Base-by-base conservation (phyloP, 2,329 filamentous ascomycete species). In the Trichoderma brevicompactum region DNA sequence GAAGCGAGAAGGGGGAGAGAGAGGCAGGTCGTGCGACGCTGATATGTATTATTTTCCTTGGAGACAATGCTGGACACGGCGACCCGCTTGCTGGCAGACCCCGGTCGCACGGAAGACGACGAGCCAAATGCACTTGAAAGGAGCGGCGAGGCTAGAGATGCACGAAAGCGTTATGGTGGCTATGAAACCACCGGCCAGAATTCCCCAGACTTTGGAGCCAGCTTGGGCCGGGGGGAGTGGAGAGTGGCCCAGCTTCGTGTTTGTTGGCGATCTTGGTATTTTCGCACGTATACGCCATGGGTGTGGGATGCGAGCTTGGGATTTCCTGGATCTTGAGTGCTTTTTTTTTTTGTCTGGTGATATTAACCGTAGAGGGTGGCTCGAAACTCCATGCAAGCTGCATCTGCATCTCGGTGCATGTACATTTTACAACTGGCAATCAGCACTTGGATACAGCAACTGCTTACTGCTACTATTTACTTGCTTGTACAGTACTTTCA, bases 201-300 rank as follows among this genome's bases (percentile, higher is more conserved):
- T 64, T 64, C 61, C 61, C 52, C 61, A 64, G 61, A 64, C 50
- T 64, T 56, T 55, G 34, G 40, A 64, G 50, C 60, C 34, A 17
- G 36, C 34, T 23, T 23, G 36, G 60, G 28, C 9, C 17, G 32
- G 61, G 52, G 61, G 52, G 61, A 34, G 48, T 43, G 23, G 15
- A 23, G 49, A 62, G 49, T 53, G 48, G 23, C 23, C 23, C 23
- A 28, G 23, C 23, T 28, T 28, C 23, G 23, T 28, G 23, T 28
- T 28, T 28, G 23, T 28, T 28, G 23, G 23, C 23, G 23, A 28
- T 28, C 23, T 28, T 28, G 23, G 23, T 28, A 28, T 28, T 28
- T 28, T 28, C 23, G 5, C 23, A 28, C 23, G 23, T 28, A 28
- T 28, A 28, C 38, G 17, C 19, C 28, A 59, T 8, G 50, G 32